Evolutionary conservation across 306 rosid species (phyloP), one percentile per base, ranked within the genome.

Genomic region (Dryas octopetala): DNA sequence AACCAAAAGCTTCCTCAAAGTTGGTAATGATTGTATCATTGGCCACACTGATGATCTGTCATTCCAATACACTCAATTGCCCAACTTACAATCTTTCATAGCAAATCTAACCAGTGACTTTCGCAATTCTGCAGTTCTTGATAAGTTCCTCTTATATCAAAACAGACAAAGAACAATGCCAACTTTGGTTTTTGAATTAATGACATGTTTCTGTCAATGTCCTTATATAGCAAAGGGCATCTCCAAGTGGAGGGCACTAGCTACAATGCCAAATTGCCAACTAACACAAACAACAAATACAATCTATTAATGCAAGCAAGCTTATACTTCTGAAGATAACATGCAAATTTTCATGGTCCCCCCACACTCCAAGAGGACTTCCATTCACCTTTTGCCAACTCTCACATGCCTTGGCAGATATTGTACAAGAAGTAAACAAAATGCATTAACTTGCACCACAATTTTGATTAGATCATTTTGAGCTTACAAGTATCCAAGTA

Each of bases 281-380:
- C 51, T 41, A 58, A 52, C 17, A 17, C 28, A 74, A 62, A 49
- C 70, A 32, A 43, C 44, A 40, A 40, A 23, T 23, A 23, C 23
- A 23, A 23, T 23, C 23, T 23, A 23, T 23, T 23, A 23, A 23
- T 23, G 23, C 23, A 23, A 0, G 23, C 23, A 23, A 23, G 13
- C 58, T 3, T 15, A 13, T 68, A 19, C 5, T 15, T 19, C 28
- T 4, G 54, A 45, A 46, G 68, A 44, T 44, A 13, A 13, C 76
- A 50, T 62, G 50, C 62, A 62, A 49, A 59, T 45, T 46, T 57
- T 11, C 50, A 65, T 62, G 78, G 78, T 74, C 78, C 70, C 12
- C 13, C 5, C 50, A 15, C 7, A 16, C 26, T 65, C 44, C 53
- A 41, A 17, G 3, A 71, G 65, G 53, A 71, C 40, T 55, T 10